phyloP scores from a whole-genome alignment of 2,329 filamentous ascomycete genomes.

The Ceratocystis cacaofunesta region DNA sequence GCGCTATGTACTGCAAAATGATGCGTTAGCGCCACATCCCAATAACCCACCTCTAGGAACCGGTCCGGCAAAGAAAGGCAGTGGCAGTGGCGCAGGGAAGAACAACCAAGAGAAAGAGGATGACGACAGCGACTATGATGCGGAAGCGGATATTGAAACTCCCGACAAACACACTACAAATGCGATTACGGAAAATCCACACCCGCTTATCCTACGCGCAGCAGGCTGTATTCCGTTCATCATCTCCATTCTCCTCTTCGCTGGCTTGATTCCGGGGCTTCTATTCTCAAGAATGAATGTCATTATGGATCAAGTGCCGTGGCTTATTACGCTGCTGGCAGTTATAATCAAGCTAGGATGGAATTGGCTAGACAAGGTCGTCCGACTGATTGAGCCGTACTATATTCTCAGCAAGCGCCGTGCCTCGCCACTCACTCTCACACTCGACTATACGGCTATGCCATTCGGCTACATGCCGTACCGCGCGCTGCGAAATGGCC shows the following conservation, averaged over 20 bases:
- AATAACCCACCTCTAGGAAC: slow-evolving; percentile 27
- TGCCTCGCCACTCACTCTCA: slow-evolving; percentile 49
- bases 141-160: not conserved
- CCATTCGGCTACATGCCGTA: slow-evolving; percentile 52
- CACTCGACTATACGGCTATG: slow-evolving; percentile 58
- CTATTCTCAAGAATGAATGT: slow-evolving; percentile 32
- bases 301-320: slow-evolving; percentile 35
- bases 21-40: slow-evolving; percentile 51
- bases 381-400: slow-evolving; percentile 62
- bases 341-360: slow-evolving; percentile 54
- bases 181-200: slow-evolving; percentile 41
- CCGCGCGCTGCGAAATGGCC: slow-evolving; percentile 45
- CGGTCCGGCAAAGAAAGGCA: not conserved
- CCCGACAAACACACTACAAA: slow-evolving; percentile 23
- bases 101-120: not conserved
- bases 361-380: slow-evolving; percentile 52
- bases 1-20: slow-evolving; percentile 56
- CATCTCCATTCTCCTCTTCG: slow-evolving; percentile 39
- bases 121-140: not conserved
- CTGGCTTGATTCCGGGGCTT: slow-evolving; percentile 43
- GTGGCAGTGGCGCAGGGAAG: too few relatives aligned
- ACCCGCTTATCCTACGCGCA: slow-evolving; percentile 53
- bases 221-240: slow-evolving; percentile 47
- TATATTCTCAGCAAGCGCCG: slow-evolving; percentile 53
- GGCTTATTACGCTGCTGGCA: slow-evolving; percentile 49